A percentile compares a stretch with the other conserved stretches of the same genome.
phyloP scores from a whole-genome alignment of 2,329 filamentous ascomycete genomes.

The Amylocarpus encephaloides region DNA sequence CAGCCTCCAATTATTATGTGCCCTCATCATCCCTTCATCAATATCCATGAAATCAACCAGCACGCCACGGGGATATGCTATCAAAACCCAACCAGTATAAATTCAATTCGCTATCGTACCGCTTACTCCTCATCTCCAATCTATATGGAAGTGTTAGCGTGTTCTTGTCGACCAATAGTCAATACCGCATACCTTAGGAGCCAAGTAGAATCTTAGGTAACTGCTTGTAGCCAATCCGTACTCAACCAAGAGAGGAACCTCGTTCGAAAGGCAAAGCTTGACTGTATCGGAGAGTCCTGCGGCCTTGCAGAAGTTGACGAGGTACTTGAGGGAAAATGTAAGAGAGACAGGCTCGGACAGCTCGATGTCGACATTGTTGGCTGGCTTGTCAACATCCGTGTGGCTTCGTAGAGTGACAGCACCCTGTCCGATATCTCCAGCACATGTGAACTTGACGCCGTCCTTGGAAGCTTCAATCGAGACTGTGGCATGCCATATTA shows the following conservation, averaged over 20 bases:
- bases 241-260: conserved; percentile 93
- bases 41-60: conserved; percentile 30
- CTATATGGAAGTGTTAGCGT: conserved; percentile 37
- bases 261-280: conserved; percentile 89
- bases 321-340: conserved; percentile 98
- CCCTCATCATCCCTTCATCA: conserved; percentile 9
- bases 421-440: conserved; percentile 92
- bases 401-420: conserved; percentile 86
- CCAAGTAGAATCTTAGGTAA: conserved; percentile 94
- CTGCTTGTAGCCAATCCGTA: conserved; percentile 76
- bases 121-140: conserved; percentile 62
- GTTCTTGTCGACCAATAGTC: background rate
- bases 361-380: conserved; percentile 79
- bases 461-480: conserved; percentile 96
- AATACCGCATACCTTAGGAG: conserved; percentile 68
- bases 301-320: conserved; percentile 99
- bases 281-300: conserved; percentile 74
- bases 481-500: conserved; percentile 48
- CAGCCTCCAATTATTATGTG: conserved; percentile 2
- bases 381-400: conserved; percentile 82
- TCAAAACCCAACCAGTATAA: conserved; percentile 25
- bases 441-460: conserved; percentile 89
- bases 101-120: conserved; percentile 14
- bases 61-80: conserved; percentile 28
- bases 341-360: conserved; percentile 87